phyloP scores from a whole-genome alignment of 345 rosid genomes.

The Angophora floribunda region DNA sequence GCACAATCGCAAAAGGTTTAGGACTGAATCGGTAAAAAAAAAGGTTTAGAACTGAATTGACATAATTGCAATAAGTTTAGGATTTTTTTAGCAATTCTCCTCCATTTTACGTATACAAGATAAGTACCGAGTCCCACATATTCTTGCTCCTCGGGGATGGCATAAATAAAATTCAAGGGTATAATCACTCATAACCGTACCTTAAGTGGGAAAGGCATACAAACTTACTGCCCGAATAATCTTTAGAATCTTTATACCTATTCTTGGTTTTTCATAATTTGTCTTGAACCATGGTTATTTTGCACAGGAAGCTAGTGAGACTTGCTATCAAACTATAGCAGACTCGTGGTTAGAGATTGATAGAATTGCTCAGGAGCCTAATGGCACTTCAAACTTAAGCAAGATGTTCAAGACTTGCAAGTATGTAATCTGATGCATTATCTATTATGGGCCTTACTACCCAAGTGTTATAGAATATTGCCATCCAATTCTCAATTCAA shows the following conservation, averaged over 20 bases:
- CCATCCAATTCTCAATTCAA: background rate
- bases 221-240: background rate
- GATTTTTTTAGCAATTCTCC: too few relatives aligned
- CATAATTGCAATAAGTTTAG: too few relatives aligned
- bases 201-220: background rate
- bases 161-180: background rate
- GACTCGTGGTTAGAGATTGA: constrained; percentile 61
- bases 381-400: constrained; percentile 47
- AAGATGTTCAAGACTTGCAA: constrained; percentile 56
- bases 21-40: too few relatives aligned
- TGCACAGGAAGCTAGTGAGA: constrained; percentile 41
- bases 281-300: background rate
- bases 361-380: constrained; percentile 29
- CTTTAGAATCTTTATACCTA: background rate
- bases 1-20: too few relatives aligned
- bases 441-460: background rate
- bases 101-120: background rate
- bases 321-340: constrained; percentile 40
- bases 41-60: too few relatives aligned
- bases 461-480: background rate
- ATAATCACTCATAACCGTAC: background rate
- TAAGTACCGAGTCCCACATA: background rate
- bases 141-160: background rate
- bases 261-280: background rate
- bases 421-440: background rate